Evolutionary conservation across 768 basidiomycete genomes (phyloP), one percentile per base, ranked within the genome.

Genomic region (Mycena vitilis): DNA sequence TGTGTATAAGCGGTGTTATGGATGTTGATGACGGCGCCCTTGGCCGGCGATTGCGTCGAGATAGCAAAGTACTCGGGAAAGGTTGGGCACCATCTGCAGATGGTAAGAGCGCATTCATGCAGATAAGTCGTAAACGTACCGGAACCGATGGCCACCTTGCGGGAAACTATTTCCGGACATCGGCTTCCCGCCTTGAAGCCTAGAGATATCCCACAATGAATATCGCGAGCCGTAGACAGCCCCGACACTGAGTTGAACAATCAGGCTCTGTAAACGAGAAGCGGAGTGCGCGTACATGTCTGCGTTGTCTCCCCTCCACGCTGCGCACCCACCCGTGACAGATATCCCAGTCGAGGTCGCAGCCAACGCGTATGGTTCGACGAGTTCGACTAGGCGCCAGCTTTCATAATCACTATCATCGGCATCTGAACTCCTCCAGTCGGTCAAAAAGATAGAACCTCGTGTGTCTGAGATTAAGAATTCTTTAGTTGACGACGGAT

Each of bases 381-480:
- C 80, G 4, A 95, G 87, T 76, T 95, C 93, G 22, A 93, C 73
- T 52, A 93, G 78, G 54, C 90, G 85, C 85, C 89, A 88, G 61
- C 80, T 84, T 53, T 82, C 85, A 62, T 83, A 82, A 62, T 85
- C 85, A 22, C 78, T 80, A 44, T 83, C 84, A 15, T 85, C 84
- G 1, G 89, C 90, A 74, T 94, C 91, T 7, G 89, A 86, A 62
- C 91, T 88, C 94, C 94, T 88, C 94, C 94, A 95, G 80, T 95
- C 92, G n/a, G 90, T 88, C 54, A 94, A 77, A 77, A 90, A 93
- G 54, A 95, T 81, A 36, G 88, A 89, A 40, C 94, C 94, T 42
- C 86, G 87, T 61, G 83, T 86, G 78, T 95, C 94, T 2, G 92
- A 86, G 62, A 94, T 90, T 34, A 95, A 83, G 73, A 95, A 88